These are phyloP conservation scores for Fusarium buxicola DNA, from an alignment of 2,329 filamentous ascomycete species.

Conservation along the genomic window DNA sequence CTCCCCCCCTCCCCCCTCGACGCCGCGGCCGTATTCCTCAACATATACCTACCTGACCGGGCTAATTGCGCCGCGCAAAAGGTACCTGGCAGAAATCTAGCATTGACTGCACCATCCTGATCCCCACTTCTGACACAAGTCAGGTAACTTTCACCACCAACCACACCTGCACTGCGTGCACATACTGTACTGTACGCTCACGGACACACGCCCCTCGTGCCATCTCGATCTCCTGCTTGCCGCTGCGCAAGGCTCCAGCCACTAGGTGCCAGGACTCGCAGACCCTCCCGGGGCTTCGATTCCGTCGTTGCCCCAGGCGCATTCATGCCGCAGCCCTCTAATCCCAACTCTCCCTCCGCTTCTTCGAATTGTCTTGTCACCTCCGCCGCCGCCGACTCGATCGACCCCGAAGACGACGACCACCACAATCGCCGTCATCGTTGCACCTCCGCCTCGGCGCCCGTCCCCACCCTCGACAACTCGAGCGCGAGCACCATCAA, in stretches of 20 bases:
- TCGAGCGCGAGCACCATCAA: constrained; percentile 18
- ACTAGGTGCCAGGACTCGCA: constrained; percentile 43
- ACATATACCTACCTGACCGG: constrained; percentile 30
- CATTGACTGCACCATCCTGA: constrained; percentile 14
- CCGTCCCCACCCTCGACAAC: constrained; percentile 22
- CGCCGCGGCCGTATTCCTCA: constrained; percentile 29
- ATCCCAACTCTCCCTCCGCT: constrained; percentile 34
- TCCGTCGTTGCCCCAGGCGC: constrained; percentile 44
- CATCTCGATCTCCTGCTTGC: constrained; percentile 48
- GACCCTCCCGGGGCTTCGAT: constrained; percentile 43
- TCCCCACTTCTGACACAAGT: constrained; percentile 24
- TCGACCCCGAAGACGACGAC: constrained; percentile 28
- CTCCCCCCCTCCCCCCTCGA: constrained; percentile 29
- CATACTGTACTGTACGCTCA: constrained; percentile 8
- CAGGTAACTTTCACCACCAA: constrained; percentile 32
- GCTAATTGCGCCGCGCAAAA: constrained; percentile 27
- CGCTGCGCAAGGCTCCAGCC: constrained; percentile 38
- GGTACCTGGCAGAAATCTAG: constrained; percentile 24
- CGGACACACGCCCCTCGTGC: constrained; percentile 34
- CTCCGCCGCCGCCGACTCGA: constrained; percentile 27
- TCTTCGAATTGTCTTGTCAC: constrained; percentile 18
- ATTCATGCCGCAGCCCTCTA: constrained; percentile 49
- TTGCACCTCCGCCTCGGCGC: constrained; percentile 20
- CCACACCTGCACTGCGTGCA: constrained; percentile 26
- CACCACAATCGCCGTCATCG: constrained; percentile 16